Percentiles rank a stretch among this genome's conserved stretches.
phyloP scores from a whole-genome alignment of 805 yeast species.

The Scheffersomyces lignosus region DNA sequence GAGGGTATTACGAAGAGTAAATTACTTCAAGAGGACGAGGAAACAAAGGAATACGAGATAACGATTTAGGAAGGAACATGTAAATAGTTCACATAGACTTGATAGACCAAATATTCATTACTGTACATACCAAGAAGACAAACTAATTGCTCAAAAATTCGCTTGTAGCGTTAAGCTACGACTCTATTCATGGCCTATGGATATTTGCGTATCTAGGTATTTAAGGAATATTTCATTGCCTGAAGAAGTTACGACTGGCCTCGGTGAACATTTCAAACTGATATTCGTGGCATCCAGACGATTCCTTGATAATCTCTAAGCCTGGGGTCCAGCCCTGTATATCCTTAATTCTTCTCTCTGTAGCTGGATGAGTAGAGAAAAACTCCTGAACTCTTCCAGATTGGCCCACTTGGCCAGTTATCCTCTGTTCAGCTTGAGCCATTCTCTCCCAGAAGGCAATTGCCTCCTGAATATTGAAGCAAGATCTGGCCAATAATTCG shows the following conservation, averaged over 20 bases:
- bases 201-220: too few relatives aligned
- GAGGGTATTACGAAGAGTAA: conserved; percentile 10
- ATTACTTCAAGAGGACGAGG: conserved; percentile 1
- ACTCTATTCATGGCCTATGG: too few relatives aligned
- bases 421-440: conserved; percentile 40
- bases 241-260: conserved; percentile 14
- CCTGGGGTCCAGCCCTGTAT: conserved; percentile 68
- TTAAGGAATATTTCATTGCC: too few relatives aligned
- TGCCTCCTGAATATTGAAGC: conserved; percentile 78
- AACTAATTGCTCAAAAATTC: too few relatives aligned
- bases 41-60: conserved; percentile 1
- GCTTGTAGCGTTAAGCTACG: too few relatives aligned
- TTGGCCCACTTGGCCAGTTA: conserved; percentile 19
- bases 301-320: conserved; percentile 45
- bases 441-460: conserved; percentile 81
- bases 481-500: conserved; percentile 87
- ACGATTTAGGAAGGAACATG: too few relatives aligned
- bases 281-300: conserved; percentile 38
- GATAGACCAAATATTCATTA: too few relatives aligned
- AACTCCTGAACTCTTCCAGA: conserved; percentile 49
- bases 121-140: too few relatives aligned
- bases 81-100: too few relatives aligned
- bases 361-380: conserved; percentile 88
- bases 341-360: conserved; percentile 66
- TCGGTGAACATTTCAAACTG: conserved; percentile 18